A percentile compares a stretch with the other conserved stretches of the same genome.
Conservation (phyloP, 2,329 filamentous ascomycete genomes). For the Trichothecium roseum region DNA sequence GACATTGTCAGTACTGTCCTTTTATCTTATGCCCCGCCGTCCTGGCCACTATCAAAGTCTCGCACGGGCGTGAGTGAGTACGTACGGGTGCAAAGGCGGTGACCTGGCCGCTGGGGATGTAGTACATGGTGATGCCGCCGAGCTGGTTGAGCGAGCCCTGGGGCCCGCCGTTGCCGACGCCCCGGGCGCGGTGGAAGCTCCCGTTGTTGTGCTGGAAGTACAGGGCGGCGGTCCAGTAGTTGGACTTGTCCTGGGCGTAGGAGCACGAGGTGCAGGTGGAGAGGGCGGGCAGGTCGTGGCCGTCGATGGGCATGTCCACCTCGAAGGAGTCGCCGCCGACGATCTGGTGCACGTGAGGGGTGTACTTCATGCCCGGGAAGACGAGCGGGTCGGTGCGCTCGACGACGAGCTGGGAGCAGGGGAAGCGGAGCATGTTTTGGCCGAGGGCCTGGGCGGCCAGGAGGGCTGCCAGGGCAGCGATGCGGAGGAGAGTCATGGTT, state of each 20-base stretch:
- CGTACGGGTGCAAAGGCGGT: constrained; percentile 30
- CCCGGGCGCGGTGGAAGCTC: constrained; percentile 21
- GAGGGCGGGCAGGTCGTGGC: constrained; percentile 10
- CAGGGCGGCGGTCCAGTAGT: constrained; percentile 23
- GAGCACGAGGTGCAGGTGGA: constrained; percentile 28
- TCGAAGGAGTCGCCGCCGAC: constrained; percentile 38
- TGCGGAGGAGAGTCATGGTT: too few species aligned
- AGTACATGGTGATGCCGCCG: constrained; percentile 32
- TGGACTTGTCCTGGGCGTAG: constrained; percentile 20
- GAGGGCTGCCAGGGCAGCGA: too few species aligned
- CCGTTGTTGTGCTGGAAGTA: constrained; percentile 21
- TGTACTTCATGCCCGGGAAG: constrained; percentile 32
- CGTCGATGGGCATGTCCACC: constrained; percentile 22
- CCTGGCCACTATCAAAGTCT: too few species aligned
- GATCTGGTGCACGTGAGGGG: constrained; percentile 36
- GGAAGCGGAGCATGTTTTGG: constrained; percentile 23
- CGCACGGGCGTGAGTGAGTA: too few species aligned
- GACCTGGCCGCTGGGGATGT: constrained; percentile 27
- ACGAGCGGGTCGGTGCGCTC: constrained; percentile 35
- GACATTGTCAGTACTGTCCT: too few species aligned
- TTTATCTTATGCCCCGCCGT: too few species aligned
- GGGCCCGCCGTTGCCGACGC: constrained; percentile 28
- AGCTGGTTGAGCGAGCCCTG: constrained; percentile 33
- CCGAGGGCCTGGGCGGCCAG: too few species aligned
- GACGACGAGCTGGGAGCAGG: constrained; percentile 35